These are phyloP conservation scores for Carex sylvatica DNA, from an alignment of 202 grass and related monocot species.

Conservation along the genomic window DNA sequence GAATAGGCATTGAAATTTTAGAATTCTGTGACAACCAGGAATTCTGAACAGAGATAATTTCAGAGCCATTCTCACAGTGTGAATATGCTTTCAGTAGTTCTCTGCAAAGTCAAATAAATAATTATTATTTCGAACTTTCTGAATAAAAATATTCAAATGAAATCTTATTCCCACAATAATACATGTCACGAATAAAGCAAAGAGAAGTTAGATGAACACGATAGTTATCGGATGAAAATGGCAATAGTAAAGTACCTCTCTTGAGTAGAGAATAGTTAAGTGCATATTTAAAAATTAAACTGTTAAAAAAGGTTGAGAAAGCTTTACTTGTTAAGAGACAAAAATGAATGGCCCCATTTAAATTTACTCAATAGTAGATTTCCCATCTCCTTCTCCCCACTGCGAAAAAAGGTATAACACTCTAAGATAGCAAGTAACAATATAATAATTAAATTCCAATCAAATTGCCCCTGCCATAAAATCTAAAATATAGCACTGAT, in stretches of 20 bases:
- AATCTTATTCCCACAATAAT: neutral
- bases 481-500: neutral
- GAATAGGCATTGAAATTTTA: slow-evolving; percentile 39
- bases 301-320: slow-evolving; percentile 6
- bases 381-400: slow-evolving; percentile 72
- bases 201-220: neutral
- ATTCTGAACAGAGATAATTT: slow-evolving; percentile 87
- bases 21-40: slow-evolving; percentile 76
- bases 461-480: neutral
- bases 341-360: slow-evolving; percentile 97
- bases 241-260: neutral
- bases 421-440: slow-evolving; percentile 19
- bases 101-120: slow-evolving; percentile 36
- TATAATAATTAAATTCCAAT: slow-evolving; percentile 11
- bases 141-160: neutral
- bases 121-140: slow-evolving; percentile 6
- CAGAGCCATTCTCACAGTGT: slow-evolving; percentile 68
- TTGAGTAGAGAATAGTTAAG: neutral
- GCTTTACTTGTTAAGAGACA: slow-evolving; percentile 84
- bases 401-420: slow-evolving; percentile 37
- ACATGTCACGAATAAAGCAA: neutral
- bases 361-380: slow-evolving; percentile 77
- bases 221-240: neutral
- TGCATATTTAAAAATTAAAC: neutral
- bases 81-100: slow-evolving; percentile 89